These are phyloP conservation scores for Phaeoacremonium minimum DNA, from an alignment of 2,329 filamentous ascomycete species.

Conservation along the genomic window DNA sequence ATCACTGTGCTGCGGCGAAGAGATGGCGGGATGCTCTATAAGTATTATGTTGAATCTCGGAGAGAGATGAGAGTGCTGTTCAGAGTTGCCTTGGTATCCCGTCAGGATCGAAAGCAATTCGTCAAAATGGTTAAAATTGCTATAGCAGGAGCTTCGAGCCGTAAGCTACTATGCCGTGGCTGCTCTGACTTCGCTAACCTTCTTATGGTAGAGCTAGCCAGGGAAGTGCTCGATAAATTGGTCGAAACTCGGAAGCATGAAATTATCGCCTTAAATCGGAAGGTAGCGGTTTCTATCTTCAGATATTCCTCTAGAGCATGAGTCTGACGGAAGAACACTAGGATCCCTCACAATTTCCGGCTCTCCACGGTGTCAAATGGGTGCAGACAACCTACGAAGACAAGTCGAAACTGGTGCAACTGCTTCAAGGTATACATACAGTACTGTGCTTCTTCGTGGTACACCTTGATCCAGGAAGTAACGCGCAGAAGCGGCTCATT, in stretches of 20 bases:
- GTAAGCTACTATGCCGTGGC: neutral
- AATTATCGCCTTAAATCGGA: slow-evolving; percentile 5
- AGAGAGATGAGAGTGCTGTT: neutral
- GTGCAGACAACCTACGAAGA: slow-evolving; percentile 10
- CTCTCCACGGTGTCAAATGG: neutral
- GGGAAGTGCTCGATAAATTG: slow-evolving; percentile 7
- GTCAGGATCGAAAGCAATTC: slow-evolving; percentile 1
- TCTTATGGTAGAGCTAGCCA: slow-evolving; percentile 5
- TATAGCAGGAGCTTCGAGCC: slow-evolving; percentile 7
- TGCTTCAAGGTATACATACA: slow-evolving; percentile 15
- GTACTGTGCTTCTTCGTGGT: slow-evolving; percentile 18
- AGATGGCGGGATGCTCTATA: neutral
- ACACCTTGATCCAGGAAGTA: slow-evolving; percentile 12
- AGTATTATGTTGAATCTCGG: neutral
- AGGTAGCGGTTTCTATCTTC: slow-evolving; percentile 3
- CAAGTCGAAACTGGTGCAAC: slow-evolving; percentile 9
- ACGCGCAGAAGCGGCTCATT: slow-evolving; percentile 17
- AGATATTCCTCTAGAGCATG: neutral
- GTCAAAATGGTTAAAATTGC: slow-evolving; percentile 10
- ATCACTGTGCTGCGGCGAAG: neutral
- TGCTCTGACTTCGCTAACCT: neutral
- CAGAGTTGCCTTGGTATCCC: neutral
- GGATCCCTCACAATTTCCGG: slow-evolving; percentile 5
- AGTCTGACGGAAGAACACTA: neutral
- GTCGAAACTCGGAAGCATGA: slow-evolving; percentile 6